Conservation (phyloP, 352 stramenopile genomes). For the Pythium dissimile region DNA sequence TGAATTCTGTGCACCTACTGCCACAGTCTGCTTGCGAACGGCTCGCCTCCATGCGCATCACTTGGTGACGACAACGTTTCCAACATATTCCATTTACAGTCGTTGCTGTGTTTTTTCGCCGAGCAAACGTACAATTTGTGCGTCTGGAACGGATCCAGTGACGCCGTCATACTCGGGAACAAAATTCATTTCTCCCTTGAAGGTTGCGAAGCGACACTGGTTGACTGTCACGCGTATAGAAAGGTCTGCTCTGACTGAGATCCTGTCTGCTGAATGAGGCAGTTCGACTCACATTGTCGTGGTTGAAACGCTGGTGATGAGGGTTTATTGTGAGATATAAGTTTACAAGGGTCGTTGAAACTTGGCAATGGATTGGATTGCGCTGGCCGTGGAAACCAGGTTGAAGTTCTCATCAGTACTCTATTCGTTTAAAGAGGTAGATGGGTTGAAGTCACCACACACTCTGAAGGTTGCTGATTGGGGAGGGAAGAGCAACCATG, state of each 20-base stretch:
- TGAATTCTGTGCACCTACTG: not conserved
- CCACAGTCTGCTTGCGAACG: not conserved
- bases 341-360: not conserved
- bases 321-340: not conserved
- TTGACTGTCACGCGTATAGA: not conserved
- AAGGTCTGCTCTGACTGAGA: no score
- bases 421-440: conserved; percentile 10
- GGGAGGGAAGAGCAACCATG: not conserved
- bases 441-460: not conserved
- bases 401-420: conserved; percentile 6
- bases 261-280: no score
- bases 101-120: no score
- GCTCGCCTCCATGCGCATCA: no score
- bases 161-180: not conserved
- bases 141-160: no score
- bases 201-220: not conserved
- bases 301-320: no score
- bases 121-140: no score
- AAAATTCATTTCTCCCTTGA: not conserved
- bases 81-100: no score
- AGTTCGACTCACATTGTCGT: no score
- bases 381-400: not conserved
- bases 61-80: no score
- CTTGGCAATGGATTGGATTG: not conserved
- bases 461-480: not conserved